Percentiles rank a stretch among this genome's conserved stretches.
Evolutionary conservation across 108 stramenopile genomes (phyloP).

Genomic region (Hondaea fermentalgiana): DNA sequence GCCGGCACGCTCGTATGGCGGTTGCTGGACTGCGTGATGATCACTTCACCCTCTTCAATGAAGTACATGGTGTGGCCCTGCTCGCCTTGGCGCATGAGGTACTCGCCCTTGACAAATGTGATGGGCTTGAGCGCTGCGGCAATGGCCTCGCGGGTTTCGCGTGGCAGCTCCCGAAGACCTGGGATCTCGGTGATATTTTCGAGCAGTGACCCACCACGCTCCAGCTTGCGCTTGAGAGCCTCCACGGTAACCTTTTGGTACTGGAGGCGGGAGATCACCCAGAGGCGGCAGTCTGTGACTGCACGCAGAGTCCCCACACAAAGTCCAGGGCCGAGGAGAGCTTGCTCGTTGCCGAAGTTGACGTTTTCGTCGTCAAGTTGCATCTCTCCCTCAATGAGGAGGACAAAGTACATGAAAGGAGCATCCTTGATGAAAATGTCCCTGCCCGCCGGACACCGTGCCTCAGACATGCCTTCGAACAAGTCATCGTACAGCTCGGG

Average conservation of each 20-base stretch:
- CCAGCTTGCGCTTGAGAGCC: conserved; percentile 6
- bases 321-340: neutral
- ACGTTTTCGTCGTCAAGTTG: neutral
- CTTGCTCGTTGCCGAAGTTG: neutral
- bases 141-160: conserved; percentile 4
- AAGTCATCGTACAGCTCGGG: neutral
- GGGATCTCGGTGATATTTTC: conserved; percentile 17
- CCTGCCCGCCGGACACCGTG: neutral
- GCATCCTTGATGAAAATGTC: neutral
- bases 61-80: conserved; percentile 18
- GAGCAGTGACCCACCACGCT: neutral
- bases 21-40: neutral
- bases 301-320: neutral
- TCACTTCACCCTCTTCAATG: neutral
- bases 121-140: neutral
- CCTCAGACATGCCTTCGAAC: neutral
- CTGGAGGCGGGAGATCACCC: neutral
- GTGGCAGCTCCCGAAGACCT: neutral
- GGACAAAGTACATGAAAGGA: conserved; percentile 1
- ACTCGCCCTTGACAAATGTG: conserved; percentile 3
- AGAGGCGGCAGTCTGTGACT: neutral
- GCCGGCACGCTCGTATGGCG: neutral
- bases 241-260: neutral
- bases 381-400: neutral
- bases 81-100: conserved; percentile 12